Base-by-base conservation (phyloP, 345 rosid genomes). In the Citrus maxima region DNA sequence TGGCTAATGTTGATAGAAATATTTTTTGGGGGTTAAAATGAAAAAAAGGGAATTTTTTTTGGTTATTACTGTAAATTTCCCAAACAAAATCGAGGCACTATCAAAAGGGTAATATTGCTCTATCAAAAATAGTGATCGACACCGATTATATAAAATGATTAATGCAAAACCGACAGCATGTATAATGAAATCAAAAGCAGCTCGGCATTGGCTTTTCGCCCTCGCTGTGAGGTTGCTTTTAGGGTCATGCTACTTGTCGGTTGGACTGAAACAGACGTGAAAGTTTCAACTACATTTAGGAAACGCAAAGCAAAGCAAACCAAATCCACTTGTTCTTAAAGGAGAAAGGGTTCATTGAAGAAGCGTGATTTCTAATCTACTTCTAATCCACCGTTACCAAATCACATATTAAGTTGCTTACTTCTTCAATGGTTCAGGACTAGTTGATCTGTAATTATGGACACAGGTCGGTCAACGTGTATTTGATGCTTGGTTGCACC, bases 181-280 rank as follows among this genome's bases (percentile, higher is more conserved):
- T 10, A 42, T 10, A 12, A 3, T 42, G 16, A 42, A 10, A 42
- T 12, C 14, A 59, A 7, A 37, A 35, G 35, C 46, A 40, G 51
- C 13, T 61, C 10, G 24, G 27, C 28, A n/a, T 25, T 30, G 60
- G 74, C 56, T 13, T 38, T 42, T 42, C 58, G 72, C 58, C 21
- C 34, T 28, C 10, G 5, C 28, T 19, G 49, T 32, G 30, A 66
- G 64, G 79, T 51, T 76, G 28, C 72, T 76, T 51, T 32, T 49
- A n/a, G 70, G 64, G n/a, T 19, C 25, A 35, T 21, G 3, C n/a
- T 51, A 54, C 34, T n/a, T 66, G 79, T 76, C 79, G 72, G 79
- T 76, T 65, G 72, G 72, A 76, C n/a, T 4, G 78, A 49, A 65
- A 54, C 72, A 76, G 35, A 55, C 78, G 34, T 49, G 19, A 18